Base-by-base conservation (phyloP, 1,139 yeast genomes). In the Geotrichum aggregatum region DNA sequence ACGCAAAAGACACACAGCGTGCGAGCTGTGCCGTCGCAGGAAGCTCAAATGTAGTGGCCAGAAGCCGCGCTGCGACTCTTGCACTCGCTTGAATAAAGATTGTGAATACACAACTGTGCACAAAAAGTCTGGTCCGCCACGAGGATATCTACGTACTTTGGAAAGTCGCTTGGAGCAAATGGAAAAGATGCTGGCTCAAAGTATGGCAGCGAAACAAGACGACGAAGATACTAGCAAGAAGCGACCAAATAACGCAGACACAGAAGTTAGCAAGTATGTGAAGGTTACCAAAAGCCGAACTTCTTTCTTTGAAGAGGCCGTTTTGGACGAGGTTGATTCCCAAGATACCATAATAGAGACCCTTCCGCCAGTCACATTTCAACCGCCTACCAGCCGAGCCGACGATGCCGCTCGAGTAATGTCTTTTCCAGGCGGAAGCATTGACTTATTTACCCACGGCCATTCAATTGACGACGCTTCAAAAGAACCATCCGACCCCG, bases 41-140 rank as follows among this genome's bases (percentile, higher is more conserved):
- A 67, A 67, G 55, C 61, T 66, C 35, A 64, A 64, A 44, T 67
- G 71, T 50, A 66, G 66, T 51, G 69, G 71, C 18, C 53, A 41
- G 6, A 59, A 61, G 28, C 71, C 71, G 2, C 40, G 58, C 10
- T 67, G 71, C 54, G 55, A 62, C 14, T 60, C 66, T 18, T 67
- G 71, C 50, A 38, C 52, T 14, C 59, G 64, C 22, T 57, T 59
- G 22, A 56, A 59, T 33, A 62, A 59, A 38, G 57, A 51, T 3
- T 67, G 71, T 55, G 62, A 59, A 38, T 67, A 67, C 53, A 59
- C 63, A 49, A 63, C 60, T 31, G 47, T 56, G 8, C 60, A 63
- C 14, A 60, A 61, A 35, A 64, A 62, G 49, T 60, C 69, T 1
- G 70, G 71, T 1, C 70, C 70, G 4, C 62, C 62, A 41, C 59